Percentiles rank a stretch among this genome's conserved stretches.
phyloP scores from a whole-genome alignment of 2,329 filamentous ascomycete species.

The Byssochlamys sp. region DNA sequence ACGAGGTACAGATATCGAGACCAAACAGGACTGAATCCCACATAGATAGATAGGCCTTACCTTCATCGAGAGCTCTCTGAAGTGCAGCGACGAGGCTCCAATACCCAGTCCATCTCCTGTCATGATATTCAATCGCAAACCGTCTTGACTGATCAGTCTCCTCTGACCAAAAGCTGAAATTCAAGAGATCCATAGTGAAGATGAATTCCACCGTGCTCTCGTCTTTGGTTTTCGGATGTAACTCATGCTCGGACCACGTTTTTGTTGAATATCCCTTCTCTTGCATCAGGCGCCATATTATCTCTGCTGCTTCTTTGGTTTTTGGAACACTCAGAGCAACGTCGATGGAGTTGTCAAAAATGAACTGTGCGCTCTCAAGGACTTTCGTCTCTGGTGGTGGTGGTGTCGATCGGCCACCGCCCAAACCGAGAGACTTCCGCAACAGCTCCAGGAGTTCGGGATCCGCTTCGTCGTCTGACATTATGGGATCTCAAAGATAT shows the following conservation, averaged over 20 bases:
- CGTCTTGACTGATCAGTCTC: conserved; percentile 53
- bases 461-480: conserved; percentile 89
- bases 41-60: conserved; percentile 35
- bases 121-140: conserved; percentile 74
- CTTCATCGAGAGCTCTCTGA: conserved; percentile 80
- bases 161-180: conserved; percentile 95
- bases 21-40: not conserved
- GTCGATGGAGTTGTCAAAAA: conserved; percentile 88
- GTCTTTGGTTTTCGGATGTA: conserved; percentile 77
- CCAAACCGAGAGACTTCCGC: conserved; percentile 63
- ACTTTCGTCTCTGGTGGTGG: conserved; percentile 67
- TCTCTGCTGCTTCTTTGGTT: conserved; percentile 70
- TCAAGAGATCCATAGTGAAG: conserved; percentile 92
- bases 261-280: conserved; percentile 72
- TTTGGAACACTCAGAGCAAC: conserved; percentile 76
- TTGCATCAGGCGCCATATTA: conserved; percentile 73
- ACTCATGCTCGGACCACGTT: conserved; percentile 76
- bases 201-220: conserved; percentile 79
- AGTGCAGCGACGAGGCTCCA: conserved; percentile 84
- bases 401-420: conserved; percentile 45
- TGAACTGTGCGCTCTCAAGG: conserved; percentile 69
- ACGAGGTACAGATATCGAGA: not conserved
- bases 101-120: conserved; percentile 81
- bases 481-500: conserved; percentile 29
- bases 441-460: conserved; percentile 78